These are phyloP conservation scores for Thuidium tamariscinum DNA, from an alignment of 225 moss, liverwort and hornwort species.

Conservation along the genomic window DNA sequence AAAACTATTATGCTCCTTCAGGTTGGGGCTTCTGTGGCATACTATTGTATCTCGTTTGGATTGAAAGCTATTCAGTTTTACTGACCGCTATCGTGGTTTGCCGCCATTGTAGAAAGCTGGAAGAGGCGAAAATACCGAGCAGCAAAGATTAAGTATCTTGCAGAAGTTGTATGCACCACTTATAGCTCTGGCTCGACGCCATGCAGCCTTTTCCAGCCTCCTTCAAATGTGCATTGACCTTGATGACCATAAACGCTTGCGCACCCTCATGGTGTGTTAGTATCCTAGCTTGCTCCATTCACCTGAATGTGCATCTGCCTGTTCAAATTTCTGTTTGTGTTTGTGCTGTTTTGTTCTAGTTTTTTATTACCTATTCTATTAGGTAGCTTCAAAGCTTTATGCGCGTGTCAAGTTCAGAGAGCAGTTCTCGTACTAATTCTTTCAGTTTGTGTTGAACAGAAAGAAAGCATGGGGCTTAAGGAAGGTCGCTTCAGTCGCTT, in stretches of 20 bases:
- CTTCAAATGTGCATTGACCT: slow-evolving; percentile 87
- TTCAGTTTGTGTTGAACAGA: slow-evolving; percentile 36
- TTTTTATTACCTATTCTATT: neutral
- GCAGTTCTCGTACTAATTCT: neutral
- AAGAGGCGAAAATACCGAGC: slow-evolving; percentile 46
- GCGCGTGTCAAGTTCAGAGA: neutral
- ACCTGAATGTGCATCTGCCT: neutral
- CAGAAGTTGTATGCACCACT: slow-evolving; percentile 71
- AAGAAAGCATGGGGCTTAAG: slow-evolving; percentile 94
- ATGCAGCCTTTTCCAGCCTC: slow-evolving; percentile 88
- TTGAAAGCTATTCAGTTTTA: neutral
- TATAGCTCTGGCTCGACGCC: slow-evolving; percentile 70
- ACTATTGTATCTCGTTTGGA: neutral
- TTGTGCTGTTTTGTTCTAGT: neutral
- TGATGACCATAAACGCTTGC: slow-evolving; percentile 71
- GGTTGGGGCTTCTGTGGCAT: neutral
- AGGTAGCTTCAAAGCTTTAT: neutral
- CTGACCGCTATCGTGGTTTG: neutral
- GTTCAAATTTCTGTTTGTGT: neutral
- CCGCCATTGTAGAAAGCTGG: slow-evolving; percentile 34
- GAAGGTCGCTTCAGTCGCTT: slow-evolving; percentile 97
- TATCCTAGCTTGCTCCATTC: neutral
- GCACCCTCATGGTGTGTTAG: slow-evolving; percentile 65
- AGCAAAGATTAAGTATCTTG: slow-evolving; percentile 40
- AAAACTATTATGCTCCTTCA: neutral